Base-by-base conservation (phyloP, 1,139 yeast species). In the Diutina mesorugosa region DNA sequence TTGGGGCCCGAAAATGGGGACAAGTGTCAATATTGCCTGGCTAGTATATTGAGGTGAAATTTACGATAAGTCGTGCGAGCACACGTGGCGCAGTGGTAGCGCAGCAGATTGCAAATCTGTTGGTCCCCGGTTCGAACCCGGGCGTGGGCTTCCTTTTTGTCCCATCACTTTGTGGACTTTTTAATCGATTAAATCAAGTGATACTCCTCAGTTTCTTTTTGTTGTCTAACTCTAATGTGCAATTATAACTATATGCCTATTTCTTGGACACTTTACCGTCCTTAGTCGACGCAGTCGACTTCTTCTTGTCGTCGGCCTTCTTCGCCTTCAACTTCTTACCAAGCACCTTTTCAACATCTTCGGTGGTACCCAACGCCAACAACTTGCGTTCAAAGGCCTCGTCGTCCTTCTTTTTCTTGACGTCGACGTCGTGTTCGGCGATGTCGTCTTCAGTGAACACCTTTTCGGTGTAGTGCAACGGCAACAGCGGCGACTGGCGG, bases 51-150 rank as follows among this genome's bases (percentile, higher is more conserved):
- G 2, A 35, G 18, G 47, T 21, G 8, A 2, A 16, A 45, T 16
- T 16, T 14, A 46, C n/a, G 26, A 10, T 1, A 18, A 8, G 12
- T 16, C 47, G 16, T 8, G 8, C 7, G 32, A 47, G 51, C 51
- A 48, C 51, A 48, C 51, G 30, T 84, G 88, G 89, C 89, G 87
- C 88, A 84, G 89, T 81, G 89, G 89, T 84, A 84, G 88, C 88
- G 90, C 88, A 84, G 87, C 86, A 84, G 89, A 84, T 84, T 84
- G 89, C 90, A 84, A 84, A 84, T 84, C 89, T 84, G 86, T 83
- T 83, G 88, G 89, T 84, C 89, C 86, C 51, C 51, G 38, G 51
- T 48, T 48, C 51, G 32, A 48, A 48, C 32, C 51, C 38, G 51
- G 51, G 51, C 30, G 51, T 48, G 51, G 51, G 51, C 51, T 48